These are phyloP conservation scores for Pythium grandisporangium DNA, from an alignment of 352 stramenopile species.

Conservation along the genomic window DNA sequence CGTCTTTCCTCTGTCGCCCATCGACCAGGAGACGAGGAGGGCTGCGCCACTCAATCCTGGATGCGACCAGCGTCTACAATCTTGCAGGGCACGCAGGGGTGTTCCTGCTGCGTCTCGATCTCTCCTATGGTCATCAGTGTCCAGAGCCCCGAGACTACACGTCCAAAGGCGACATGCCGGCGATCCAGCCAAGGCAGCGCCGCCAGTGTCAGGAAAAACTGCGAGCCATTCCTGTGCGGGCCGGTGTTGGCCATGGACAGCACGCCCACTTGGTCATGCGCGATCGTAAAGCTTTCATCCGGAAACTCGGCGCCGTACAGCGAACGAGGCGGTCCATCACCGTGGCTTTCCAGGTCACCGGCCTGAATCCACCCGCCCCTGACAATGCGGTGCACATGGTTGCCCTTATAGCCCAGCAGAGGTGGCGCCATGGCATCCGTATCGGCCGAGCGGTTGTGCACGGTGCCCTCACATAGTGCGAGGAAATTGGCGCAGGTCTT, in stretches of 20 bases:
- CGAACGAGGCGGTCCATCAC: slow-evolving; percentile 39
- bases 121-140: slow-evolving; percentile 39
- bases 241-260: slow-evolving; percentile 96
- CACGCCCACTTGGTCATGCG: slow-evolving; percentile 49
- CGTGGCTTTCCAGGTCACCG: slow-evolving; percentile 35
- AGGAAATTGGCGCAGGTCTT: slow-evolving; percentile 70
- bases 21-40: too few species aligned
- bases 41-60: too few species aligned
- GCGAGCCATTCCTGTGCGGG: slow-evolving; percentile 95
- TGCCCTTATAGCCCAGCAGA: slow-evolving; percentile 45
- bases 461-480: slow-evolving; percentile 46
- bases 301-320: slow-evolving; percentile 53
- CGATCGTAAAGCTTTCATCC: slow-evolving; percentile 67
- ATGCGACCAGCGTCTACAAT: slow-evolving; percentile 63
- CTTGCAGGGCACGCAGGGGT: slow-evolving; percentile 47
- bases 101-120: slow-evolving; percentile 41
- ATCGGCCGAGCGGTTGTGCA: slow-evolving; percentile 34
- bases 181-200: slow-evolving; percentile 58
- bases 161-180: slow-evolving; percentile 70
- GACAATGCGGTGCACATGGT: slow-evolving; percentile 55
- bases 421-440: too few species aligned
- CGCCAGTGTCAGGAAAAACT: slow-evolving; percentile 98
- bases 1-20: slow-evolving; percentile 6
- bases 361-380: slow-evolving; percentile 63
- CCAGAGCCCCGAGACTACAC: slow-evolving; percentile 52